These are phyloP conservation scores for Irpex sp. DNA, from an alignment of 1,284 basidiomycete species.

Conservation along the genomic window DNA sequence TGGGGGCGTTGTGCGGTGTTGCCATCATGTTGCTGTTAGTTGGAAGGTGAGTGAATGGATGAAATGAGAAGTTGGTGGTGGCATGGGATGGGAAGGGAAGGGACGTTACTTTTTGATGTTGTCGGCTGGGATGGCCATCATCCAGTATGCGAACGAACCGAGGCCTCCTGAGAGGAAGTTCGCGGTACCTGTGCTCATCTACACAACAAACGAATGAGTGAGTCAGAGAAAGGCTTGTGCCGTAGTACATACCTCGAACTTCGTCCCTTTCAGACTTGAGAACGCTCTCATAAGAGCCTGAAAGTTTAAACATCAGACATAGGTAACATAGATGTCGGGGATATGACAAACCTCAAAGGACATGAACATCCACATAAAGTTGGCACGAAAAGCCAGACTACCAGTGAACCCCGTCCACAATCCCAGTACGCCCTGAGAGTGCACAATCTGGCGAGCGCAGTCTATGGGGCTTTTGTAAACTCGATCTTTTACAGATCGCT, in stretches of 20 bases:
- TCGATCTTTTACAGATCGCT: slow-evolving; percentile 47
- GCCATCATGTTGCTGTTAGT: slow-evolving; percentile 54
- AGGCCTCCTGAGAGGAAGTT: slow-evolving; percentile 71
- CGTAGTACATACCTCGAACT: slow-evolving; percentile 39
- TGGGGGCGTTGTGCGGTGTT: slow-evolving; percentile 36
- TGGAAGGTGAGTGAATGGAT: background rate
- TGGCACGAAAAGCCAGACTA: slow-evolving; percentile 55
- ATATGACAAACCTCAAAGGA: slow-evolving; percentile 46
- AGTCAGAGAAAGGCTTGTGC: too few species aligned
- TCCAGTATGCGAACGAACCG: slow-evolving; percentile 58
- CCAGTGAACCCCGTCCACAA: slow-evolving; percentile 64
- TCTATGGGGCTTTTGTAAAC: slow-evolving; percentile 64
- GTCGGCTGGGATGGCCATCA: slow-evolving; percentile 70
- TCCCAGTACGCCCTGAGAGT: slow-evolving; percentile 49
- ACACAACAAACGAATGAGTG: background rate
- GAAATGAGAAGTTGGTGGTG: background rate
- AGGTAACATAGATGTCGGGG: background rate
- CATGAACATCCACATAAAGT: slow-evolving; percentile 68
- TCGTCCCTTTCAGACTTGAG: slow-evolving; percentile 43
- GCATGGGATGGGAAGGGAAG: slow-evolving; percentile 15
- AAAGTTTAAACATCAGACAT: too few species aligned
- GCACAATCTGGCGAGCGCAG: slow-evolving; percentile 50
- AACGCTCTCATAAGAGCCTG: slow-evolving; percentile 58
- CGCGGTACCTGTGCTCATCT: slow-evolving; percentile 58
- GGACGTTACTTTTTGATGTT: slow-evolving; percentile 83